Conservation (phyloP, 768 basidiomycete species). For the Tylopilus subfusipes region DNA sequence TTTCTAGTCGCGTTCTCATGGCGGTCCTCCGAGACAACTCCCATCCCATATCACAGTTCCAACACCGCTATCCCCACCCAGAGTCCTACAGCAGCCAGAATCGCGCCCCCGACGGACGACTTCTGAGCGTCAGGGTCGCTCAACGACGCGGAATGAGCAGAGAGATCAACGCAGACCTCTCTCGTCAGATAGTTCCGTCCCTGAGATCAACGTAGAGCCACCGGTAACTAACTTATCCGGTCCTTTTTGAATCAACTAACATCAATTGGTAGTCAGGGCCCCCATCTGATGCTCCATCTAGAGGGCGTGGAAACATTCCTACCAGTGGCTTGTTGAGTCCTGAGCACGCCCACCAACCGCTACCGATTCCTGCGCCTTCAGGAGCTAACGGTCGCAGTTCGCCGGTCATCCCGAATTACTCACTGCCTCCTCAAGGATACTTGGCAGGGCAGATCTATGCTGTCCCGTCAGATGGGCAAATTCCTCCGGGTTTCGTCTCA, state of each 20-base stretch:
- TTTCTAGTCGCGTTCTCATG: constrained; percentile 17
- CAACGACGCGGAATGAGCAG: constrained; percentile 14
- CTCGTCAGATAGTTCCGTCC: constrained; percentile 34
- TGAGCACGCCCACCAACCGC: constrained; percentile 29
- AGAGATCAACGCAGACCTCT: constrained; percentile 22
- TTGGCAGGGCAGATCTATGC: constrained; percentile 17
- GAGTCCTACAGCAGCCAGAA: constrained; percentile 10
- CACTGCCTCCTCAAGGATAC: constrained; percentile 2
- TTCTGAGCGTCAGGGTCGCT: constrained; percentile 27
- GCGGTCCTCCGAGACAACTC: constrained; percentile 13
- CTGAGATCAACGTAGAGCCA: constrained; percentile 31
- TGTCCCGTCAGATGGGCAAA: constrained; percentile 7
- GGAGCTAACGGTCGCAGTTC: constrained; percentile 10
- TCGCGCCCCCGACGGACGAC: constrained; percentile 17
- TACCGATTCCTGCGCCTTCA: constrained; percentile 23
- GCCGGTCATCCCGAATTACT: constrained; percentile 14
- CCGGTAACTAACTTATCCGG: constrained; percentile 22
- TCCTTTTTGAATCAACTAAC: constrained; percentile 14
- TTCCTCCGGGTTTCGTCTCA: constrained; percentile 12
- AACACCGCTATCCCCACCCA: constrained; percentile 27
- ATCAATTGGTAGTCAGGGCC: constrained; percentile 26
- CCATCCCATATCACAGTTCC: constrained; percentile 24
- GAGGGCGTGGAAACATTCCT: constrained; percentile 15
- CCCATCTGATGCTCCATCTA: constrained; percentile 32
- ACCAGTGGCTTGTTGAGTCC: constrained; percentile 26